Evolutionary conservation across 2,329 filamentous ascomycete genomes (phyloP), one percentile per base, ranked within the genome.

Genomic region (Sporothrix brasiliensis): DNA sequence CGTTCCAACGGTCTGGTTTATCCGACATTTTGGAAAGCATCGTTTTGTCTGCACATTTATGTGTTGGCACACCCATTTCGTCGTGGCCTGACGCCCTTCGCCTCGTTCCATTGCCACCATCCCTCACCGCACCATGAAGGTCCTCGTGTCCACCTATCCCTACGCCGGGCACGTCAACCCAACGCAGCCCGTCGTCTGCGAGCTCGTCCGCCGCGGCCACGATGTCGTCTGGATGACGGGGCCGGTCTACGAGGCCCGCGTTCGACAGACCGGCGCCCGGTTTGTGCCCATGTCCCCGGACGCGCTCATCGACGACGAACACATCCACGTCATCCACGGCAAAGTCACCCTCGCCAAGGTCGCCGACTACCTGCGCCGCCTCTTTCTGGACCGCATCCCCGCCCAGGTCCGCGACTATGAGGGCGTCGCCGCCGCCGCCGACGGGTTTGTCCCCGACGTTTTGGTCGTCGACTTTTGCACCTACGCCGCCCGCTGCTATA

Each of bases 71-170:
- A 44, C 34, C 16, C 19, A 24, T 44, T 9, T 10, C 6, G 9
- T 61, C 9, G n/a, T 44, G 10, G 34, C 2, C 34, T 4, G 27
- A 34, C 13, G 3, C 34, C 11, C n/a, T 11, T n/a, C n/a, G 44
- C 2, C 30, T 19, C 14, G 4, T 27, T n/a, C 0, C 56, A 27
- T 34, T 24, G 19, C 41, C 67, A 60, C 41, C 49, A 34, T 9
- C 34, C 27, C 19, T 39, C 47, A 68, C 27, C 19, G 21, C 47
- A 68, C 24, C 30, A 54, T 81, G 77, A 81, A 78, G 63, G 75
- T 82, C 61, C 76, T 82, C 13, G 74, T 81, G 9, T 77, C 81
- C 68, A 81, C 80, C 10, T 79, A 80, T 69, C 81, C 80, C 54
- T 80, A 79, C 11, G 79, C 78, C 0, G 80, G 79, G 52, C 80